phyloP scores from a whole-genome alignment of 805 yeast genomes.

The Isabelozyma heimii region DNA sequence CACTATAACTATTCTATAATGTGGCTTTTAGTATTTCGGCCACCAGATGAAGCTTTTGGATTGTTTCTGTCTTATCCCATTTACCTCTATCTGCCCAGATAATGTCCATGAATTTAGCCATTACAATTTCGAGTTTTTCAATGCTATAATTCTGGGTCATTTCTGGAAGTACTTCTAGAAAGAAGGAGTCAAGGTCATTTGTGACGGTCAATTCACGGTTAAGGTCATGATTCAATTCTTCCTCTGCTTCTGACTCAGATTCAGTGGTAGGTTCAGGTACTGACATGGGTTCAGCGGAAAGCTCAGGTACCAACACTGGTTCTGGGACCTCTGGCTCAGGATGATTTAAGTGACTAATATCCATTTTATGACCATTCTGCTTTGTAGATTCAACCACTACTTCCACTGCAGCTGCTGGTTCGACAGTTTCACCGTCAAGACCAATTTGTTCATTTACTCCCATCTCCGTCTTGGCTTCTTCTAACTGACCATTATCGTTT shows the following conservation, averaged over 20 bases:
- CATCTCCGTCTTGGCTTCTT: neutral
- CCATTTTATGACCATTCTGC: neutral
- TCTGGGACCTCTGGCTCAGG: neutral
- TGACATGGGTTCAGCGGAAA: neutral
- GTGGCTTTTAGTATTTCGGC: constrained; percentile 9
- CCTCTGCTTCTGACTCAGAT: constrained; percentile 36
- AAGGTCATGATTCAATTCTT: constrained; percentile 40
- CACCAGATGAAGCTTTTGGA: constrained; percentile 26
- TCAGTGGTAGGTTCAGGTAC: constrained; percentile 2
- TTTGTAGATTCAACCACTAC: constrained; percentile 3
- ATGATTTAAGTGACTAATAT: too few species aligned
- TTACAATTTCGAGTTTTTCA: constrained; percentile 39
- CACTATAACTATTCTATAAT: neutral
- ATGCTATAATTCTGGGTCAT: constrained; percentile 33
- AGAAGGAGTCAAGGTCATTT: constrained; percentile 16
- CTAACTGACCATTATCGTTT: neutral
- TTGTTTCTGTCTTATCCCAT: constrained; percentile 42
- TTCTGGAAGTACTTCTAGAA: constrained; percentile 21
- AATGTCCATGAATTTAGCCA: constrained; percentile 67
- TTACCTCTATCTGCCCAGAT: constrained; percentile 65
- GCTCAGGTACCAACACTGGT: neutral
- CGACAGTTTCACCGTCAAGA: neutral
- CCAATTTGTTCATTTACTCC: neutral
- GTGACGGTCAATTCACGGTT: constrained; percentile 48
- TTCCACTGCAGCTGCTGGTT: neutral